These are phyloP conservation scores for Sarocladiaceae sp. DNA, from an alignment of 2,329 filamentous ascomycete species.

Conservation along the genomic window DNA sequence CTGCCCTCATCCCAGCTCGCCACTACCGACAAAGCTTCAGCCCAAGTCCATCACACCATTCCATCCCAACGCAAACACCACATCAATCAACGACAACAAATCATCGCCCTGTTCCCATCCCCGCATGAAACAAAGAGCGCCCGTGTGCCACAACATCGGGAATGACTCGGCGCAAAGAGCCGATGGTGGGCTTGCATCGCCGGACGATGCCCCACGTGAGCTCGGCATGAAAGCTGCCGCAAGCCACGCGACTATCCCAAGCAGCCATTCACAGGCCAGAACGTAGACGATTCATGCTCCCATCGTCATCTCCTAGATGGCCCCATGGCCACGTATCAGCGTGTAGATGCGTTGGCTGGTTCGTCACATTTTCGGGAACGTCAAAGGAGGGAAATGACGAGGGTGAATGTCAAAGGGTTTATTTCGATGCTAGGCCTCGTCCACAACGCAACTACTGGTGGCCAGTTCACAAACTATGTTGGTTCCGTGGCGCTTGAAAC, in stretches of 20 bases:
- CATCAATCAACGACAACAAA: not conserved
- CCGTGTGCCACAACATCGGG: constrained; percentile 4
- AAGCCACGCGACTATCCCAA: not conserved
- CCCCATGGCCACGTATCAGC: constrained; percentile 1
- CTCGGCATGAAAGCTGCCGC: not conserved
- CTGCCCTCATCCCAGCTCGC: not conserved
- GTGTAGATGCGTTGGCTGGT: not conserved
- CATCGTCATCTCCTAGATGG: not conserved
- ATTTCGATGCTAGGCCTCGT: too few species aligned
- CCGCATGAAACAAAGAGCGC: not conserved
- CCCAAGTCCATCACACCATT: not conserved
- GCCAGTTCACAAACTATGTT: not conserved
- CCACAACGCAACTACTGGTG: too few species aligned
- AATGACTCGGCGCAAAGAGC: not conserved
- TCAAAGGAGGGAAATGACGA: too few species aligned
- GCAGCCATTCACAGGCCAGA: not conserved
- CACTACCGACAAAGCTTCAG: not conserved
- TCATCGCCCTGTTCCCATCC: not conserved
- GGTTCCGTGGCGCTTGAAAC: not conserved
- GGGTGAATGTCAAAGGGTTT: too few species aligned
- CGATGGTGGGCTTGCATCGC: not conserved
- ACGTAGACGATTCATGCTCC: not conserved
- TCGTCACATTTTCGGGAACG: too few species aligned
- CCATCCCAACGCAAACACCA: too few species aligned
- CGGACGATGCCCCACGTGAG: constrained; percentile 5